Percentiles rank a stretch among this genome's conserved stretches.
Conservation (phyloP, 768 basidiomycete genomes). For the Chalciporus piperatus region DNA sequence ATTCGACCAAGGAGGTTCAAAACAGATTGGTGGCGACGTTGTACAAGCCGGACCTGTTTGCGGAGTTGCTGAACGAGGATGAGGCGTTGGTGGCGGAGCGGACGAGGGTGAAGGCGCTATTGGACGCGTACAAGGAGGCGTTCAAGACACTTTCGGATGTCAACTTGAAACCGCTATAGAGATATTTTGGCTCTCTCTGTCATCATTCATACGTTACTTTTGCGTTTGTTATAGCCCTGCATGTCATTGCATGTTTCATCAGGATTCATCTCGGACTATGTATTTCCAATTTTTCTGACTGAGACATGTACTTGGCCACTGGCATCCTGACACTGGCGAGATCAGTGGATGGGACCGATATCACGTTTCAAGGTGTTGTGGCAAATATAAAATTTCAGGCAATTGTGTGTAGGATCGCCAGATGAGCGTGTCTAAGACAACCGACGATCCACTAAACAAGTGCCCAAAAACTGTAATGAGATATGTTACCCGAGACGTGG, state of each 20-base stretch:
- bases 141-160: constrained; percentile 86
- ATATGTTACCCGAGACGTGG: constrained; percentile 7
- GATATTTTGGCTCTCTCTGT: neutral
- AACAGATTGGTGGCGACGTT: constrained; percentile 91
- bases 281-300: too few species aligned
- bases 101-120: constrained; percentile 85
- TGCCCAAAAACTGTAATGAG: neutral
- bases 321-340: too few species aligned
- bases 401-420: neutral
- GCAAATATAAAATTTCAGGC: too few species aligned
- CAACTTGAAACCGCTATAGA: constrained; percentile 61
- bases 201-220: neutral
- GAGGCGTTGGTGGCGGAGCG: constrained; percentile 93
- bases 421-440: constrained; percentile 7
- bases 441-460: neutral
- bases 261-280: too few species aligned
- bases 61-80: constrained; percentile 91
- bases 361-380: too few species aligned
- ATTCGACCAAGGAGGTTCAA: constrained; percentile 95
- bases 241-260: neutral
- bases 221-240: neutral
- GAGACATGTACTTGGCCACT: too few species aligned
- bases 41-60: constrained; percentile 93
- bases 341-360: too few species aligned
- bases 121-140: constrained; percentile 95